A percentile compares a stretch with the other conserved stretches of the same genome.
phyloP scores from a whole-genome alignment of 257 asterid genomes.

The Coffea eugenioides region DNA sequence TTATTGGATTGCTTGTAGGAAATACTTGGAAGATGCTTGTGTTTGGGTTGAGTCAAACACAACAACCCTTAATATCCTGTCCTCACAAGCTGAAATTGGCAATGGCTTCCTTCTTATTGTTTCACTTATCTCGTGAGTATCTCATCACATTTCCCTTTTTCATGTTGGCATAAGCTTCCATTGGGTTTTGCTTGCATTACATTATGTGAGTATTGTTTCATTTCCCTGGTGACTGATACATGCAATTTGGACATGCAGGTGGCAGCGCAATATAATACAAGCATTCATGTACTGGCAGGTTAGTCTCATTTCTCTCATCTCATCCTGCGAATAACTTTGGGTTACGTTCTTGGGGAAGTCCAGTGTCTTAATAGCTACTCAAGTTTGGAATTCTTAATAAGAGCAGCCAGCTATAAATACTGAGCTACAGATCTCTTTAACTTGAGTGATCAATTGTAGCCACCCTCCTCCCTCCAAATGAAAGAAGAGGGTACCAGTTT shows the following conservation, averaged over 20 bases:
- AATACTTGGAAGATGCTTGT: slow-evolving; percentile 86
- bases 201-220: slow-evolving; percentile 8
- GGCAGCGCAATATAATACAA: slow-evolving; percentile 86
- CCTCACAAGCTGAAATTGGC: slow-evolving; percentile 93
- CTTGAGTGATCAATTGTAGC: background rate
- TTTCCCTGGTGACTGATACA: slow-evolving; percentile 8
- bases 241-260: slow-evolving; percentile 49
- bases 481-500: background rate
- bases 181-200: background rate
- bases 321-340: slow-evolving; percentile 1
- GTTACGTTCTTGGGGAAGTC: background rate
- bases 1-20: slow-evolving; percentile 52
- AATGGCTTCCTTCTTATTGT: slow-evolving; percentile 73
- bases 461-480: background rate
- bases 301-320: slow-evolving; percentile 13
- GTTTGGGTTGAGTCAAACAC: slow-evolving; percentile 94
- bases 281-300: slow-evolving; percentile 98
- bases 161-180: background rate
- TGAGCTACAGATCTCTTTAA: background rate
- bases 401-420: background rate
- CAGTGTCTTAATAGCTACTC: background rate
- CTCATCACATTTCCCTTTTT: slow-evolving; percentile 19
- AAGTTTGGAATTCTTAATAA: background rate
- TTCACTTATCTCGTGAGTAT: slow-evolving; percentile 77
- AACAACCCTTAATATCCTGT: slow-evolving; percentile 67